Percentiles rank a stretch among this genome's conserved stretches.
Evolutionary conservation across 2,329 filamentous ascomycete genomes (phyloP).

Genomic region (Plenodomus biglobosus): DNA sequence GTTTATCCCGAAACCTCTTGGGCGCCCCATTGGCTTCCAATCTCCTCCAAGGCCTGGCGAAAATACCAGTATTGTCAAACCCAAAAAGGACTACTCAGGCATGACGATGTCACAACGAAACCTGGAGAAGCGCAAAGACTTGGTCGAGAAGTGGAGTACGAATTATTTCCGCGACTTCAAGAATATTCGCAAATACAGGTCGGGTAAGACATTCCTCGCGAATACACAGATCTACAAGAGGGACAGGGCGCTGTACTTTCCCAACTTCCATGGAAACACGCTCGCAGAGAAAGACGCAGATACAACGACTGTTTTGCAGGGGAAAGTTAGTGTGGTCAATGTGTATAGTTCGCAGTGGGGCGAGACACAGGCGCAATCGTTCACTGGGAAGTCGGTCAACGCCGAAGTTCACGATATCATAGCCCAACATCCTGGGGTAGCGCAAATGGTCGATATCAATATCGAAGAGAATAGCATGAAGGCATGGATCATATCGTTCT

Average conservation of each 20-base stretch:
- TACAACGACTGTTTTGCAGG: slow-evolving; percentile 74
- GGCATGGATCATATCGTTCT: slow-evolving; percentile 58
- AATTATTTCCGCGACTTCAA: slow-evolving; percentile 97
- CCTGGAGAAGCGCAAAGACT: slow-evolving; percentile 69
- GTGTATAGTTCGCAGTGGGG: slow-evolving; percentile 86
- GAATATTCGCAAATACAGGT: slow-evolving; percentile 71
- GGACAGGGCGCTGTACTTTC: slow-evolving; percentile 86
- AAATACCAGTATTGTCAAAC: slow-evolving; percentile 73
- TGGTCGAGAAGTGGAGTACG: slow-evolving; percentile 75
- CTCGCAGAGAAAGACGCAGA: slow-evolving; percentile 58
- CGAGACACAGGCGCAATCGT: slow-evolving; percentile 74
- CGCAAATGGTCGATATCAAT: slow-evolving; percentile 85
- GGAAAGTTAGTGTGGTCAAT: slow-evolving; percentile 75
- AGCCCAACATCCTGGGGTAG: slow-evolving; percentile 53
- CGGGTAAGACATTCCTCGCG: slow-evolving; percentile 89
- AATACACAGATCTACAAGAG: slow-evolving; percentile 81
- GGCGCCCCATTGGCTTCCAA: slow-evolving; percentile 79
- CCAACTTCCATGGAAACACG: slow-evolving; percentile 82
- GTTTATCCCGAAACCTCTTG: slow-evolving; percentile 57
- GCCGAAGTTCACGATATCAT: slow-evolving; percentile 67
- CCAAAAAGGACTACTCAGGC: slow-evolving; percentile 35
- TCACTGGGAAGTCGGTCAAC: slow-evolving; percentile 65
- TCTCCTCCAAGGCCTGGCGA: slow-evolving; percentile 74
- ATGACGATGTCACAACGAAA: slow-evolving; percentile 54
- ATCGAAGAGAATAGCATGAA: slow-evolving; percentile 77